A percentile compares a stretch with the other conserved stretches of the same genome.
Evolutionary conservation across 768 basidiomycete species (phyloP).

Genomic region (Lenzites betulinus): DNA sequence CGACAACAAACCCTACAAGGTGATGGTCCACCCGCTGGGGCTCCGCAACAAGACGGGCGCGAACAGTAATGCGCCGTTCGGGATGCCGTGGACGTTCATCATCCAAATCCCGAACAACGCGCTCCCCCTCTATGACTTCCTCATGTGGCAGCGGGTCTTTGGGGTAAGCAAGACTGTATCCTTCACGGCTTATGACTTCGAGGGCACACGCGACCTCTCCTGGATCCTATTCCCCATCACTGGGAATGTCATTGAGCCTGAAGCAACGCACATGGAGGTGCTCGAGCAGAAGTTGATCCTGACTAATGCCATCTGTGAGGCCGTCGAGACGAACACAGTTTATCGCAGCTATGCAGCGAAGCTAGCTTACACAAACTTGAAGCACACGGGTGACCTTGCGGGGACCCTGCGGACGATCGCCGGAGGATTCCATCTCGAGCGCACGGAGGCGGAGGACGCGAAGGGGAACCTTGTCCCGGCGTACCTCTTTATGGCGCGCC

Average conservation of each 20-base stretch:
- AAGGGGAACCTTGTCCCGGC: background rate
- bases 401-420: background rate
- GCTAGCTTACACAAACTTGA: background rate
- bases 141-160: slow-evolving; percentile 3
- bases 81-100: background rate
- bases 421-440: background rate
- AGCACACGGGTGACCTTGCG: background rate
- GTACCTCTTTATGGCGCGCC: background rate
- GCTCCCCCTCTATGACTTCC: background rate
- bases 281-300: background rate
- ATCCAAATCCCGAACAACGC: background rate
- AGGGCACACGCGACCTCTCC: background rate
- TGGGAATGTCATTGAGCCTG: background rate
- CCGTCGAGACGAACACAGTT: background rate
- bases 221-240: background rate
- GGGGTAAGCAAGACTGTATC: background rate
- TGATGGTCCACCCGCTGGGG: background rate
- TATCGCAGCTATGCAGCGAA: background rate
- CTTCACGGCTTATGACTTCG: background rate
- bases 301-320: background rate
- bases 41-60: background rate
- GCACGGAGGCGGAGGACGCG: background rate
- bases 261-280: background rate
- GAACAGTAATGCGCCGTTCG: background rate
- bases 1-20: background rate